Base-by-base conservation (phyloP, 352 stramenopile species). In the Phytophthora macrochlamydospora region DNA sequence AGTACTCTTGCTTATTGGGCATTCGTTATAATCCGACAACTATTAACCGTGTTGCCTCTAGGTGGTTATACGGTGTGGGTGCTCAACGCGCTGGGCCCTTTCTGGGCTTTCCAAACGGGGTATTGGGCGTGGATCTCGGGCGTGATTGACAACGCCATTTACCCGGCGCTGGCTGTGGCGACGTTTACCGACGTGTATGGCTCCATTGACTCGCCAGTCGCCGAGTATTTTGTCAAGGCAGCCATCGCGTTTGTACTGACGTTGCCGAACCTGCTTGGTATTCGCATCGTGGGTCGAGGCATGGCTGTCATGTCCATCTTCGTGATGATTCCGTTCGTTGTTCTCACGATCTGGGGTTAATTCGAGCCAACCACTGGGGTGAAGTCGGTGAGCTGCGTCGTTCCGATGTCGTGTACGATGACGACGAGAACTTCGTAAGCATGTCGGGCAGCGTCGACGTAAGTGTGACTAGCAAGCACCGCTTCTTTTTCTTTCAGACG, bases 121-220 rank as follows among this genome's bases (percentile, higher is more conserved):
- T 92, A 91, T 59, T 81, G 82, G 64, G 82, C 75, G 14, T 98
- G 93, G 93, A 75, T 98, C 33, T 87, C 79, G 2, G 93, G 93
- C 49, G 91, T 93, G 11, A 92, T 93, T 44, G 92, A 98, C 78
- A 98, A 98, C 73, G 87, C 93, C 11, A 88, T 98, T 54, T 98
- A 98, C 74, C 92, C 94, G 4, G 85, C 93, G 28, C 76, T 98
- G 9, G 72, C 77, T 29, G 73, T 88, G 43, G 65, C 71, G 5
- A 76, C 65, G 44, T 78, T 88, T 51, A 79, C 68, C 13, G 72
- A 85, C 33, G 71, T 72, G 31, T 82, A 73, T 32, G 75, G 73
- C 12, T 68, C 59, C 8, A 61, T 86, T 29, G 59, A 69, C 29
- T 73, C 65, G n/a, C 49, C 67, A 2, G 50, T 71, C 14, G 58